Percentiles rank a stretch among this genome's conserved stretches.
Evolutionary conservation across 441 rosid genomes (phyloP).

Genomic region (Corymbia calophylla): DNA sequence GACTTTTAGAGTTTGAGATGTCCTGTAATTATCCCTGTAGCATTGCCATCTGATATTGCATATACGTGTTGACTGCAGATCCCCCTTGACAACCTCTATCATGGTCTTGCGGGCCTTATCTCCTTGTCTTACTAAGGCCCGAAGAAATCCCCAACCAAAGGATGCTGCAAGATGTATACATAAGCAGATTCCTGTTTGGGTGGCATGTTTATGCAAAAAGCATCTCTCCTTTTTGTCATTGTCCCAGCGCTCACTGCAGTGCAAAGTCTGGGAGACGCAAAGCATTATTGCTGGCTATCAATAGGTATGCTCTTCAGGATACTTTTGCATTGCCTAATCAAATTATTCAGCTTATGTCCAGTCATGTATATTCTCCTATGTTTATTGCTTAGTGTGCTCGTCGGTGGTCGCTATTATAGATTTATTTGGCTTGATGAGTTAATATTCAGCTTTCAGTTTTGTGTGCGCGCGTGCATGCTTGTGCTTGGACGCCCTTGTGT

Average conservation of each 20-base stretch:
- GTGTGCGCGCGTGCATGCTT: neutral
- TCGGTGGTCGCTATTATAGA: neutral
- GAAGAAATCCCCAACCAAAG: constrained; percentile 57
- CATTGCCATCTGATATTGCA: neutral
- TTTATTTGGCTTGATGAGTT: neutral
- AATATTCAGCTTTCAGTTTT: neutral
- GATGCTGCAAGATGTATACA: constrained; percentile 59
- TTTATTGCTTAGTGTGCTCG: neutral
- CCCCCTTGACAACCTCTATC: constrained; percentile 58
- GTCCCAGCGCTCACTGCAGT: constrained; percentile 69
- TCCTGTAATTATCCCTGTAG: neutral
- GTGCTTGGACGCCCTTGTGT: neutral
- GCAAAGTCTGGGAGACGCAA: constrained; percentile 74
- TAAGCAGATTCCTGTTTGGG: constrained; percentile 84
- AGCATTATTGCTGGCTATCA: constrained; percentile 69
- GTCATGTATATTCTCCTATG: neutral
- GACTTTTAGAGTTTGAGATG: neutral
- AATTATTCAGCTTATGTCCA: neutral
- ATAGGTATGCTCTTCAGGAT: constrained; percentile 40
- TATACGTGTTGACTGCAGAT: constrained; percentile 30
- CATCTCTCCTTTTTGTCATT: constrained; percentile 80
- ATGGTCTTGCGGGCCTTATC: constrained; percentile 57
- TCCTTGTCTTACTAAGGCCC: constrained; percentile 67
- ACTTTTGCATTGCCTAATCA: neutral
- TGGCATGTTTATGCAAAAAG: constrained; percentile 99